A percentile compares a stretch with the other conserved stretches of the same genome.
Evolutionary conservation across 2,329 filamentous ascomycete species (phyloP).

Genomic region (Diaporthe sp.): DNA sequence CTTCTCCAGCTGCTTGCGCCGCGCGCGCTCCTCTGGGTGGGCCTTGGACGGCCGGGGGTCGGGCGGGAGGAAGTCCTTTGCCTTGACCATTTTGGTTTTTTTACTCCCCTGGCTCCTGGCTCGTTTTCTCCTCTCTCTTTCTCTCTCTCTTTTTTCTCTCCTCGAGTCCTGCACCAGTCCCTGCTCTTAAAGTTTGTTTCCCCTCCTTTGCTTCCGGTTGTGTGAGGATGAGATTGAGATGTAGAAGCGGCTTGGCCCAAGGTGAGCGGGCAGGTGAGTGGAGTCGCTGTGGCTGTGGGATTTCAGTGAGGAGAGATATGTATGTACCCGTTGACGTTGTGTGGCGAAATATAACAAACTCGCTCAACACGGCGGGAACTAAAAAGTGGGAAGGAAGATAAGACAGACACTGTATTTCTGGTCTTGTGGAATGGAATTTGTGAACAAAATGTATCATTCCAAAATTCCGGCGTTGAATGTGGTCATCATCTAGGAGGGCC

Average conservation of each 20-base stretch:
- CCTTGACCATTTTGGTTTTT: slow-evolving; percentile 34
- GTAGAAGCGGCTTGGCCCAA: not conserved
- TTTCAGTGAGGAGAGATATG: not conserved
- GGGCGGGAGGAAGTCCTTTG: slow-evolving; percentile 43
- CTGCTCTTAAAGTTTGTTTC: too few relatives aligned
- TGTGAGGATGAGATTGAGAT: not conserved
- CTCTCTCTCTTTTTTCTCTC: not conserved
- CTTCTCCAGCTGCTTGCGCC: slow-evolving; percentile 57
- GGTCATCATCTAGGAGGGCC: not conserved
- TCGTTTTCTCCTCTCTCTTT: not conserved
- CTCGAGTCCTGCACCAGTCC: too few relatives aligned
- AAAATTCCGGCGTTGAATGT: not conserved
- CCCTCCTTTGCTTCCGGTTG: not conserved
- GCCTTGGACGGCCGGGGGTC: slow-evolving; percentile 55
- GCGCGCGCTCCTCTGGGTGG: slow-evolving; percentile 53
- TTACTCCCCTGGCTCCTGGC: not conserved
- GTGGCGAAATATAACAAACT: slow-evolving; percentile 1
- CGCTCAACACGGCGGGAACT: not conserved
- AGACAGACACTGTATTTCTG: not conserved
- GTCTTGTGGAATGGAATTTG: not conserved
- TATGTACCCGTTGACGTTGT: not conserved
- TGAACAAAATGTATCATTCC: not conserved
- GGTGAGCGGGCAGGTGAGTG: not conserved
- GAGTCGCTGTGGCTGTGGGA: not conserved
- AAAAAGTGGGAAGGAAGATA: not conserved